Evolutionary conservation across 129 eudicot genomes (phyloP), one percentile per base, ranked within the genome.

Genomic region (Flaveria robusta): DNA sequence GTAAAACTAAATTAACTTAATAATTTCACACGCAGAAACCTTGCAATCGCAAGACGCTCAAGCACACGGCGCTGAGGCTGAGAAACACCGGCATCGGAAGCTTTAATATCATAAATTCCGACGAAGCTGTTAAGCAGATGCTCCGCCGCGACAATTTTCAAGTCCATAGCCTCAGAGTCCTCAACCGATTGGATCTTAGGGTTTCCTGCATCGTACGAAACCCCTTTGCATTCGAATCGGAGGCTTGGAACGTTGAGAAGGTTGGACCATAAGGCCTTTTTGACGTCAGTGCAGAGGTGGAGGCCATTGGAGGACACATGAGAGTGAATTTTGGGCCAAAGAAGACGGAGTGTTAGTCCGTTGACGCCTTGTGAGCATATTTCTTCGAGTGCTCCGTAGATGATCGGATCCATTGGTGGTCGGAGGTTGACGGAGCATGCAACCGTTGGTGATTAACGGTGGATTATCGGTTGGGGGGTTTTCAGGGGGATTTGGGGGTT

Each of bases 21-120:
- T 42, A 29, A 9, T 16, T 19, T 46, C 46, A 70, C 7, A 79
- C 68, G 18, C 68, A 71, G 75, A 77, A 68, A 93, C 98, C 98
- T 83, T 34, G 97, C 97, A 78, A 86, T 71, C 46, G 96, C 97
- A 1, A 92, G 93, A 27, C 87, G 87, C 74, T 87, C 91, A n/a
- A 92, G 91, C 8, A 79, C 80, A 7, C 78, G 78, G 12, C 93
- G 88, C 59, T 88, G 91, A 2, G 49, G 39, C 62, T 71, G 55
- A 1, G 92, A 74, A 67, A 87, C 39, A 3, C 75, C 78, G 11
- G 87, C 71, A 43, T 76, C 82, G 1, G 88, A 88, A 39, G 90
- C 88, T 77, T 84, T 79, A 66, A 79, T 65, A 58, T 91, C 98
- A 72, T 87, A 91, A 9, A 94, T 68, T 5, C 98, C 98, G 3